A percentile compares a stretch with the other conserved stretches of the same genome.
These are phyloP conservation scores for Phytophthora fragariaefolia DNA, from an alignment of 352 stramenopile genomes.

Conservation along the genomic window DNA sequence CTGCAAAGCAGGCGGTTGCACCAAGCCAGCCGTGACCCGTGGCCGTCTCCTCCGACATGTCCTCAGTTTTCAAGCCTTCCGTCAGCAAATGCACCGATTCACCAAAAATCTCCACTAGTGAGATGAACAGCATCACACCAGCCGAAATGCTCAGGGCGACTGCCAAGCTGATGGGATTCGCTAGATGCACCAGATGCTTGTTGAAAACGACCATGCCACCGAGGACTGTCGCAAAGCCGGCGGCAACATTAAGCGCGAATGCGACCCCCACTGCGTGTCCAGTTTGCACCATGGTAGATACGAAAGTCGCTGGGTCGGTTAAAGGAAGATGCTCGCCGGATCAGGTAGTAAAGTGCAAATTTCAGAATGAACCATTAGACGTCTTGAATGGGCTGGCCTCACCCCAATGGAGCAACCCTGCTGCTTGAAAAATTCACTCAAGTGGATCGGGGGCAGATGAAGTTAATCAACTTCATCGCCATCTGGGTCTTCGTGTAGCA, in stretches of 20 bases:
- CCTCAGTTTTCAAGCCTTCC: constrained; percentile 42
- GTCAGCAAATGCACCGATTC: constrained; percentile 45
- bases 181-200: constrained; percentile 55
- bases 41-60: constrained; percentile 40
- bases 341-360: constrained; percentile 7
- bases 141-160: constrained; percentile 82
- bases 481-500: constrained; percentile 8
- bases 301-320: background rate
- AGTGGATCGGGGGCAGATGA: background rate
- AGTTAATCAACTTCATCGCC: constrained; percentile 3
- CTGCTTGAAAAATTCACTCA: too few relatives aligned
- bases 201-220: constrained; percentile 62
- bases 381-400: too few relatives aligned
- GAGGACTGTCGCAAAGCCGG: constrained; percentile 62
- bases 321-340: background rate
- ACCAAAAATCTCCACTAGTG: constrained; percentile 69
- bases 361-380: constrained; percentile 19
- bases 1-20: constrained; percentile 88
- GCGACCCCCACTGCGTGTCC: constrained; percentile 40
- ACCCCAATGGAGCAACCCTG: too few relatives aligned
- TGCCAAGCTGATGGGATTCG: constrained; percentile 69
- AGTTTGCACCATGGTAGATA: constrained; percentile 41
- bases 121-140: constrained; percentile 85
- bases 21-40: constrained; percentile 71
- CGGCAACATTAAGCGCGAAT: constrained; percentile 60